A percentile compares a stretch with the other conserved stretches of the same genome.
phyloP scores from a whole-genome alignment of 345 rosid genomes.

The Durio zibethinus region DNA sequence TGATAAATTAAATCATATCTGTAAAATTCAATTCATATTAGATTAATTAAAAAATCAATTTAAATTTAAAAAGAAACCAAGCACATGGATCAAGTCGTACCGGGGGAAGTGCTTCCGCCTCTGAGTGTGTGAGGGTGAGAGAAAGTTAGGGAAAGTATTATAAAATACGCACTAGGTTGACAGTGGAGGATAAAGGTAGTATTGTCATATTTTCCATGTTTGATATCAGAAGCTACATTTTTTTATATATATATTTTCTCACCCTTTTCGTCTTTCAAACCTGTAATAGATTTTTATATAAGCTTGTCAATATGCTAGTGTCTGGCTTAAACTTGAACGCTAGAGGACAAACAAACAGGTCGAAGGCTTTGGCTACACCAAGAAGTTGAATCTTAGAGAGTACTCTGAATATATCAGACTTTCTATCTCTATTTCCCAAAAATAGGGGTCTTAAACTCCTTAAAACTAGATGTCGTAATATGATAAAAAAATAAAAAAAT shows the following conservation, averaged over 20 bases:
- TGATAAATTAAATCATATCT: too few species aligned
- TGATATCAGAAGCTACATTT: conserved; percentile 7
- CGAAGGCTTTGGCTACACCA: conserved; percentile 25
- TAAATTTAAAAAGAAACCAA: too few species aligned
- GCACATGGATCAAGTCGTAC: background rate
- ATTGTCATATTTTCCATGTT: conserved; percentile 30
- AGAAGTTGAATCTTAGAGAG: conserved; percentile 32
- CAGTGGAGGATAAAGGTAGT: background rate
- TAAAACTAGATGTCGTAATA: too few species aligned
- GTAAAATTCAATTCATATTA: too few species aligned
- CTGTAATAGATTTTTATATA: background rate
- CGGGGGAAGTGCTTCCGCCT: background rate
- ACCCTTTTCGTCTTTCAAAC: conserved; percentile 27
- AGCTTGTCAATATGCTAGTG: conserved; percentile 29
- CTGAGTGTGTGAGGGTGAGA: background rate
- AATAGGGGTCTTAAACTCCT: background rate
- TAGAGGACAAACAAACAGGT: conserved; percentile 30
- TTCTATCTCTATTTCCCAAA: background rate
- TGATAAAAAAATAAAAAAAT: too few species aligned
- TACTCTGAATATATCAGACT: background rate
- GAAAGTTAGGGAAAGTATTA: background rate
- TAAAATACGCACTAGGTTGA: background rate
- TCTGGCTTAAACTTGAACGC: conserved; percentile 13
- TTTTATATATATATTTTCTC: conserved; percentile 9
- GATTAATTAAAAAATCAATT: too few species aligned